phyloP scores from a whole-genome alignment of 345 rosid genomes.

The Lagerstroemia speciosa region DNA sequence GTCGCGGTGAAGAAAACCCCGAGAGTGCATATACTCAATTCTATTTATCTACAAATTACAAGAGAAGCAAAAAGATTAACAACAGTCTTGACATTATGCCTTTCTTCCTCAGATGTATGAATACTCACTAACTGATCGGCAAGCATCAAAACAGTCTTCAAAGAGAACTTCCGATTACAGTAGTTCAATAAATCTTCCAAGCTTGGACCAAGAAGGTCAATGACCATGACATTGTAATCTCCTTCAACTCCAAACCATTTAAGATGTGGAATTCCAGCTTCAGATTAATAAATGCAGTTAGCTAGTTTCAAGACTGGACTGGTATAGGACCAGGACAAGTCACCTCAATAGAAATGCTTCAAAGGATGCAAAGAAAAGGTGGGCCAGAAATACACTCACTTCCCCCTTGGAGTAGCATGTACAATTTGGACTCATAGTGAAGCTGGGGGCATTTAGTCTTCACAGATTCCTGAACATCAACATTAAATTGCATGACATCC shows the following conservation, averaged over 20 bases:
- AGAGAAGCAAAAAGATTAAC: slow-evolving; percentile 6
- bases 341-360: background rate
- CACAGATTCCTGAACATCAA: slow-evolving; percentile 51
- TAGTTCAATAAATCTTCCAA: slow-evolving; percentile 86
- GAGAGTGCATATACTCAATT: slow-evolving; percentile 81
- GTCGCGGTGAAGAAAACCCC: slow-evolving; percentile 91
- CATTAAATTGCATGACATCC: background rate
- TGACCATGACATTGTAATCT: slow-evolving; percentile 75
- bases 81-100: background rate
- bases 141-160: slow-evolving; percentile 82
- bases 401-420: slow-evolving; percentile 90
- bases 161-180: slow-evolving; percentile 64
- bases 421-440: too few species aligned
- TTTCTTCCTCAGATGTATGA: background rate
- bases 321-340: too few species aligned
- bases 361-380: background rate
- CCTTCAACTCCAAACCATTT: slow-evolving; percentile 91
- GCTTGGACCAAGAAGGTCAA: slow-evolving; percentile 92
- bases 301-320: background rate
- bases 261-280: slow-evolving; percentile 85
- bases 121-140: slow-evolving; percentile 81
- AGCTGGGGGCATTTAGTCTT: slow-evolving; percentile 90
- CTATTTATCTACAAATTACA: slow-evolving; percentile 51
- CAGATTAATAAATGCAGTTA: slow-evolving; percentile 10
- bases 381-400: slow-evolving; percentile 35